These are phyloP conservation scores for Nelumbo lutea DNA, from an alignment of 164 flowering plant genomes.

Conservation along the genomic window DNA sequence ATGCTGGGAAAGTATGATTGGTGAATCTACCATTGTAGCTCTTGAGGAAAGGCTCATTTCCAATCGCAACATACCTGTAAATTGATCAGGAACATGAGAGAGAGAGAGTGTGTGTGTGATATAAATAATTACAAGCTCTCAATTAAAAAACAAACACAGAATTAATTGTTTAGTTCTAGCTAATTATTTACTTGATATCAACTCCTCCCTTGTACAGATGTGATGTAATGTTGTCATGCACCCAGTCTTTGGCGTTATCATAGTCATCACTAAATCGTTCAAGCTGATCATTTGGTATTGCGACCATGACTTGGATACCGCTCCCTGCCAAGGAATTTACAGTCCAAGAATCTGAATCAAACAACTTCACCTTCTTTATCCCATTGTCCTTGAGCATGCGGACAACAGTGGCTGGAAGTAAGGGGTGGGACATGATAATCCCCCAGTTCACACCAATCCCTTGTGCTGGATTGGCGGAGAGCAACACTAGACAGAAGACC, in stretches of 20 bases:
- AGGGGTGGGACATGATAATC: conserved; percentile 42
- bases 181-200: conserved; percentile 48
- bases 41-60: conserved; percentile 79
- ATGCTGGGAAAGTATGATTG: conserved; percentile 58
- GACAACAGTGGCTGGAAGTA: conserved; percentile 48
- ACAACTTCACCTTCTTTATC: conserved; percentile 73
- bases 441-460: conserved; percentile 92
- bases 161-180: neutral
- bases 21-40: conserved; percentile 59
- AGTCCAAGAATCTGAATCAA: conserved; percentile 61
- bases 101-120: neutral
- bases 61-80: conserved; percentile 81
- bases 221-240: conserved; percentile 49
- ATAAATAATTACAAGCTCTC: neutral
- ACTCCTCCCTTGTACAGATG: conserved; percentile 60
- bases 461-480: conserved; percentile 13
- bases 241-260: conserved; percentile 64
- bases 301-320: conserved; percentile 78
- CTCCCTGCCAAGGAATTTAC: conserved; percentile 55
- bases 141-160: neutral
- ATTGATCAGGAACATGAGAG: neutral
- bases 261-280: conserved; percentile 20
- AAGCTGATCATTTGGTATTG: conserved; percentile 72
- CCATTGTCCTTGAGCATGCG: conserved; percentile 71
- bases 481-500: conserved; percentile 12